These are phyloP conservation scores for Tuber magnatum DNA, from an alignment of 495 filamentous ascomycete species.

Conservation along the genomic window DNA sequence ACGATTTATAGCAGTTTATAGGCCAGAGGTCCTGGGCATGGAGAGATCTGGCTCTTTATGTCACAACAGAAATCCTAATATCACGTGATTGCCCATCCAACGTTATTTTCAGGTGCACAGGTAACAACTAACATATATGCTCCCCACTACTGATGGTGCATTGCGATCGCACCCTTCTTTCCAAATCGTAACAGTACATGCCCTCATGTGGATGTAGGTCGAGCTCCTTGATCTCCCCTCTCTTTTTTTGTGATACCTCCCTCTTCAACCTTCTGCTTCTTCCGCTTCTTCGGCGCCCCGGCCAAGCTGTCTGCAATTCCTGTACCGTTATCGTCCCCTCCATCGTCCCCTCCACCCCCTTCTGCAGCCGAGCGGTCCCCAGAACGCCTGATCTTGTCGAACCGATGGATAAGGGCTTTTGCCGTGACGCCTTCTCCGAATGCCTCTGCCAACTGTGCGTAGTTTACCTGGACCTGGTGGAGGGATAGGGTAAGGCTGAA, in stretches of 20 bases:
- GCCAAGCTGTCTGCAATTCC: not conserved
- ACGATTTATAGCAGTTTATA: not conserved
- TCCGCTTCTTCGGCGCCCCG: slow-evolving; percentile 1
- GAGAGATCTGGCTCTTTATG: not conserved
- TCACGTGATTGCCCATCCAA: not conserved
- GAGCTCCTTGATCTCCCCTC: not conserved
- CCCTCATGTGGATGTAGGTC: not conserved
- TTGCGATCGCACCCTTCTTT: not conserved
- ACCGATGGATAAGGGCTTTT: not conserved
- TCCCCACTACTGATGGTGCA: not conserved
- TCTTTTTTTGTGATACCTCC: slow-evolving; percentile 2
- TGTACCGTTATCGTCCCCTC: not conserved
- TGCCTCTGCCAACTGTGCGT: not conserved
- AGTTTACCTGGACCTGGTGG: slow-evolving; percentile 6
- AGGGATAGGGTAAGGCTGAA: not conserved
- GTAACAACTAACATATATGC: not conserved
- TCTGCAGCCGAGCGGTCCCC: not conserved
- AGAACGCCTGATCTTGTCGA: not conserved
- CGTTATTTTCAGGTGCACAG: not conserved
- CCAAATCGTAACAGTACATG: not conserved
- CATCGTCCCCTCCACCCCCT: not conserved
- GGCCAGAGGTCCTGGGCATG: not conserved
- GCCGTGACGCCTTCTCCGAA: slow-evolving; percentile 11
- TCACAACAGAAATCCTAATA: not conserved
- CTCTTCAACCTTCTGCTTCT: slow-evolving; percentile 5